phyloP scores from a whole-genome alignment of 2,329 filamentous ascomycete species.

The Monilinia fructigena region DNA sequence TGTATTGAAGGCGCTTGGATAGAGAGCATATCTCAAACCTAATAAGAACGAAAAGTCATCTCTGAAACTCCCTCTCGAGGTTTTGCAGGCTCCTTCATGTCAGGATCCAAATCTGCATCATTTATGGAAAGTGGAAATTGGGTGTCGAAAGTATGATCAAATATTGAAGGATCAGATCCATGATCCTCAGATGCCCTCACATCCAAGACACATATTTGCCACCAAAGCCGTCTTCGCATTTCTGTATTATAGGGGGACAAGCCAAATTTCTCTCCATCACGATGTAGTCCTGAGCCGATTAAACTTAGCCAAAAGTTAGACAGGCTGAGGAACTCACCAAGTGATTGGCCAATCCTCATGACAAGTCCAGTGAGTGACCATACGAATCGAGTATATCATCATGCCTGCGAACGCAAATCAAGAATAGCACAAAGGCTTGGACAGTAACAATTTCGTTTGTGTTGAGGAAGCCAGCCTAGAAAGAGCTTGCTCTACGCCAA shows the following conservation, averaged over 20 bases:
- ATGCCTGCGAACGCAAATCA: conserved; percentile 52
- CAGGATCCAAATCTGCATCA: conserved; percentile 47
- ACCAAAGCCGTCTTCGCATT: conserved; percentile 59
- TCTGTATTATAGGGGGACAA: conserved; percentile 60
- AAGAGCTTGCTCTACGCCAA: conserved; percentile 54
- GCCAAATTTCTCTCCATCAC: conserved; percentile 55
- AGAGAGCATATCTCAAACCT: conserved; percentile 40
- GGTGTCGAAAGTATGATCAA: conserved; percentile 59
- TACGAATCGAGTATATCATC: conserved; percentile 44
- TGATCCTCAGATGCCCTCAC: conserved; percentile 61
- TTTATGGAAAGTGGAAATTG: conserved; percentile 51
- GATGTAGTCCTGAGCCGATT: conserved; percentile 46
- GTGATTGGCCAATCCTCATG: conserved; percentile 57
- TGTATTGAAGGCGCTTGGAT: conserved; percentile 33
- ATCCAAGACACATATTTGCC: conserved; percentile 60
- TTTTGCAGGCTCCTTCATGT: conserved; percentile 34
- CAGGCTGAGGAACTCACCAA: conserved; percentile 36
- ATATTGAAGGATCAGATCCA: conserved; percentile 60
- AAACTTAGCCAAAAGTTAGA: background rate
- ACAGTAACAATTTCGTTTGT: conserved; percentile 54
- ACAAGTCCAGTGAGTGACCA: conserved; percentile 60
- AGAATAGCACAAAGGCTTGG: conserved; percentile 55
- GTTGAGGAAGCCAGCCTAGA: conserved; percentile 55
- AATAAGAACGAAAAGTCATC: conserved; percentile 43
- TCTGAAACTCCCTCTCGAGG: conserved; percentile 41